These are phyloP conservation scores for Tolypocladium guangdongense DNA, from an alignment of 2,329 filamentous ascomycete species.

Conservation along the genomic window DNA sequence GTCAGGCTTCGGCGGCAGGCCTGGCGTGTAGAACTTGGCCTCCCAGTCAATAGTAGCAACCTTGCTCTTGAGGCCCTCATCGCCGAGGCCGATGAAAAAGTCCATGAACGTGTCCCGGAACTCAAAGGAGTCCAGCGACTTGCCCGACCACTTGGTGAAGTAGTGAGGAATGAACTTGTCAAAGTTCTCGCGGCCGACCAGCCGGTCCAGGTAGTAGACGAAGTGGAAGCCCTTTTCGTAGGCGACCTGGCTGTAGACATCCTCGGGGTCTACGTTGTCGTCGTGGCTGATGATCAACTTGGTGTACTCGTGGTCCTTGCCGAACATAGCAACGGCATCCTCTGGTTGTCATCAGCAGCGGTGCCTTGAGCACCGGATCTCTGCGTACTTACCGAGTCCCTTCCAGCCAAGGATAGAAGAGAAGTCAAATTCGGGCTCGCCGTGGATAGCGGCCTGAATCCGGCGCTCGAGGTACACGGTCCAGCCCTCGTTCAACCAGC, in stretches of 20 bases:
- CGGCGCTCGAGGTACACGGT: slow-evolving; percentile 89
- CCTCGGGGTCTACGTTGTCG: slow-evolving; percentile 86
- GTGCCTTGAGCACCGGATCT: not conserved
- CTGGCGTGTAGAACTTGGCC: slow-evolving; percentile 76
- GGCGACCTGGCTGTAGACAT: slow-evolving; percentile 83
- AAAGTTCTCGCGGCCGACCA: slow-evolving; percentile 78
- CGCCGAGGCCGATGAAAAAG: slow-evolving; percentile 62
- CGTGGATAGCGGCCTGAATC: slow-evolving; percentile 66
- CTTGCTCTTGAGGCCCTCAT: slow-evolving; percentile 52
- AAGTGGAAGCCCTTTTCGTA: slow-evolving; percentile 98
- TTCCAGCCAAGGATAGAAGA: slow-evolving; percentile 96
- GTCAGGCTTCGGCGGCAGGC: slow-evolving; percentile 77
- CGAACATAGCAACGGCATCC: slow-evolving; percentile 69
- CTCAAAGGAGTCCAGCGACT: slow-evolving; percentile 85
- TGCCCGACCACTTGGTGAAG: slow-evolving; percentile 73
- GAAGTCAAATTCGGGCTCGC: slow-evolving; percentile 80
- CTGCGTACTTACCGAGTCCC: slow-evolving; percentile 45
- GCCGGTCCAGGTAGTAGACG: slow-evolving; percentile 77
- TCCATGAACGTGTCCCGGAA: slow-evolving; percentile 82
- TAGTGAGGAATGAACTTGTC: slow-evolving; percentile 95
- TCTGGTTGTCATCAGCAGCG: slow-evolving; percentile 26
- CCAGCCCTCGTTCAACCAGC: slow-evolving; percentile 73
- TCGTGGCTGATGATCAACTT: slow-evolving; percentile 83
- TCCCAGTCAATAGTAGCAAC: slow-evolving; percentile 79
- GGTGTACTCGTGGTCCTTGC: slow-evolving; percentile 82